A percentile compares a stretch with the other conserved stretches of the same genome.
Evolutionary conservation across 345 rosid species (phyloP).

Genomic region (Populus nigra): DNA sequence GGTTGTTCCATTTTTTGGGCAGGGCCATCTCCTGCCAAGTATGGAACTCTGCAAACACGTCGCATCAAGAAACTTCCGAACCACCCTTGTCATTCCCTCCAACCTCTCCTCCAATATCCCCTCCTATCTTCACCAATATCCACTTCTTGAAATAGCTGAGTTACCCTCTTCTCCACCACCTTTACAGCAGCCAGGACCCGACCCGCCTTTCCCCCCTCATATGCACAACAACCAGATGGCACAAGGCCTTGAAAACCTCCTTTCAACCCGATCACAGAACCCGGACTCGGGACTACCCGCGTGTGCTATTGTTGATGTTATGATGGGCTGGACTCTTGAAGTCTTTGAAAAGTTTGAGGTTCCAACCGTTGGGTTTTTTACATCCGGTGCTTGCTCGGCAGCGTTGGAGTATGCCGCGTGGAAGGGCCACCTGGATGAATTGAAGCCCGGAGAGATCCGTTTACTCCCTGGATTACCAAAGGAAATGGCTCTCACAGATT

Average conservation of each 20-base stretch:
- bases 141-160: conserved; percentile 20
- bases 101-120: conserved; percentile 28
- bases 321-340: conserved; percentile 31
- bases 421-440: conserved; percentile 15
- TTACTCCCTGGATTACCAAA: conserved; percentile 33
- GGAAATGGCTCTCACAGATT: conserved; percentile 27
- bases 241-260: conserved; percentile 19
- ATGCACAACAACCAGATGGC: conserved; percentile 7
- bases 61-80: conserved; percentile 17
- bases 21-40: conserved; percentile 44
- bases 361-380: conserved; percentile 26
- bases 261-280: conserved; percentile 9
- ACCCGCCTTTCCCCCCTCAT: neutral
- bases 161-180: conserved; percentile 16
- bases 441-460: conserved; percentile 32
- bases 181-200: conserved; percentile 9
- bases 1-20: conserved; percentile 40
- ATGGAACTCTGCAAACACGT: conserved; percentile 40
- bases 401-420: conserved; percentile 33
- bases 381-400: conserved; percentile 35
- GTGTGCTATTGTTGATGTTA: conserved; percentile 41
- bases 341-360: conserved; percentile 12
- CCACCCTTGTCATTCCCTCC: conserved; percentile 37
- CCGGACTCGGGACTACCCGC: neutral
- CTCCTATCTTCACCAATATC: conserved; percentile 27